Base-by-base conservation (phyloP, 2,329 filamentous ascomycete species). In the Microcyclospora tardicrescens region DNA sequence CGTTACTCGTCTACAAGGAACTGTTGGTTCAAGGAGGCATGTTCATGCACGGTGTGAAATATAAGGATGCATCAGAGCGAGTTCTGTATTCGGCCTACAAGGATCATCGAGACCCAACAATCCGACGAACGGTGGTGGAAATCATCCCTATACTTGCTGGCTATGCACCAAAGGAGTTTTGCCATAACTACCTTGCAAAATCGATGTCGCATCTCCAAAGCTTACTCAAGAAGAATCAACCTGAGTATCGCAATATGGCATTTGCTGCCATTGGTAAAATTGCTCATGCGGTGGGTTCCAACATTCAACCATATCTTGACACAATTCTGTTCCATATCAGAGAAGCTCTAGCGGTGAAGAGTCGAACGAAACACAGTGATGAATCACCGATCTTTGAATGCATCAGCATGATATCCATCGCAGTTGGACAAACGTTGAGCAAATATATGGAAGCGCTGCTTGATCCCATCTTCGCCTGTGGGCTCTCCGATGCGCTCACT, bases 381-480 rank as follows among this genome's bases (percentile, higher is more conserved):
- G 76, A 79, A 56, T 72, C 71, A 2, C 86, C 89, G 0, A 89
- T 96, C 44, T 96, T 96, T 53, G 84, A 94, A 61, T 98, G 91
- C 61, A 93, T 98, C 58, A 98, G 93, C 60, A 87, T 93, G 66
- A 74, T 98, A 37, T 86, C 91, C 1, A 81, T 93, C 34, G 91
- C 91, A 2, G 91, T 96, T 24, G 91, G 91, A 1, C 91, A 98
- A 64, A 91, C 89, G 0, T 69, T 98, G 38, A 96, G 85, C 71
- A 98, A 96, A 63, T 95, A 96, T 58, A 95, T 98, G 78, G 87
- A 95, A 57, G 84, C 87, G 10, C 67, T 98, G 19, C 72, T 98
- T 9, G 89, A 95, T 51, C 87, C 93, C 10, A 95, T 98, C 42
- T 98, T 98, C 61, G 87, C 85, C 12, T 98, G 91, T 57, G 91